phyloP scores from a whole-genome alignment of 345 rosid species.

The Chamaenerion angustifolium region DNA sequence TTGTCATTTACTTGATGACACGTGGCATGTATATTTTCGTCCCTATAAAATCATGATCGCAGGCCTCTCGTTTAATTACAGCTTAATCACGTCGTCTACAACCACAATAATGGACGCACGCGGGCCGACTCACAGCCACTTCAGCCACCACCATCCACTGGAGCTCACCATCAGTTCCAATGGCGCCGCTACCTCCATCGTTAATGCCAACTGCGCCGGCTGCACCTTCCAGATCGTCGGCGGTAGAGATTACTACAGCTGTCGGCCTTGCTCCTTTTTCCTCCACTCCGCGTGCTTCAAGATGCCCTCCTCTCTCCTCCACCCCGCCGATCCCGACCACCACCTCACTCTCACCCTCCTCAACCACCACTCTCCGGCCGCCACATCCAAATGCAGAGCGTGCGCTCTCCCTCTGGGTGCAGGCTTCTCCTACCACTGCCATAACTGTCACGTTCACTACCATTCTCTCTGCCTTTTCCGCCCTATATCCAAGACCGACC shows the following conservation, averaged over 20 bases:
- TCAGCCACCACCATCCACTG: constrained; percentile 3
- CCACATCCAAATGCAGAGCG: constrained; percentile 1
- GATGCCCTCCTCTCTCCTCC: constrained; percentile 5
- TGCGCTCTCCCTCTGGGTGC: background rate
- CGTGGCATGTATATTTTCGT: no score
- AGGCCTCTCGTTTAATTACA: no score
- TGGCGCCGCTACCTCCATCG: background rate
- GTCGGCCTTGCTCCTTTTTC: constrained; percentile 7
- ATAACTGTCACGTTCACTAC: constrained; percentile 5
- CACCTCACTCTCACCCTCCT: background rate
- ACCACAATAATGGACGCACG: background rate
- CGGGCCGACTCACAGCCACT: background rate
- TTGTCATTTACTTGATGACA: no score
- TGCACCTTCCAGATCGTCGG: constrained; percentile 4
- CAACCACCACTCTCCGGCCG: background rate
- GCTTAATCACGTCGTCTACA: background rate
- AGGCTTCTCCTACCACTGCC: constrained; percentile 4
- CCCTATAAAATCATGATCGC: no score
- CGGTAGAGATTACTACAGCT: constrained; percentile 1
- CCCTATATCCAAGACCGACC: background rate
- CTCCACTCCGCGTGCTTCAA: constrained; percentile 8
- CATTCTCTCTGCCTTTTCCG: constrained; percentile 8
- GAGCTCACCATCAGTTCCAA: constrained; percentile 1
- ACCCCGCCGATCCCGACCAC: constrained; percentile 4
- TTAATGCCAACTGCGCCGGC: constrained; percentile 1